Evolutionary conservation across 176 grass and related monocot genomes (phyloP), one percentile per base, ranked within the genome.

Genomic region (Ananas comosus): DNA sequence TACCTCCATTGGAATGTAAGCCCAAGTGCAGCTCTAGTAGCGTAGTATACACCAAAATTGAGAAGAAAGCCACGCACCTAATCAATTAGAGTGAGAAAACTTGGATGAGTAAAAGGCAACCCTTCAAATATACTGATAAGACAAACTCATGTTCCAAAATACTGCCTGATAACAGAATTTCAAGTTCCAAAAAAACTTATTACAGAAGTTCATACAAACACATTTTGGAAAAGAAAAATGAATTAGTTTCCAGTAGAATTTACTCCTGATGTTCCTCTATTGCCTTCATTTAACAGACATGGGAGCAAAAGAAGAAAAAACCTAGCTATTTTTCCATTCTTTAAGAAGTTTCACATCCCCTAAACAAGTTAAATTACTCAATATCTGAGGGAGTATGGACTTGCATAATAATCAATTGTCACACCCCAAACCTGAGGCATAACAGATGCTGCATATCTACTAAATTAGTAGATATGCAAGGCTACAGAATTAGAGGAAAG

Each of bases 31-130:
- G 87, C 87, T 82, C 85, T 93, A 75, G 94, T 99, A 56, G 94
- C 94, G 88, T 99, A 99, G 80, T 99, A 99, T 48, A 99, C 94
- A 48, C 94, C 94, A 90, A 93, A 99, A 74, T 99, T 99, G 59
- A 99, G 89, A 81, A 99, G 89, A 81, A 99, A 99, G 57, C 94
- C 94, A 56, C 94, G 94, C 63, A 99, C 94, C 89, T 99, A 80
- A 82, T 75, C 12, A 80, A 71, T 16, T 14, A 51, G 9, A 13
- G 64, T 64, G 6, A 82, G 76, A 22, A 47, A 13, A 11, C n/a
- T 14, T 65, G 59, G 29, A 47, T 14, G 72, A 82, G 51, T 66
- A 77, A 65, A 3, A 29, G 48, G 51, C 13, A 21, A 42, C 6
- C 10, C 16, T 3, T 61, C 4, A 4, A 18, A 61, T n/a, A 18